Conservation (phyloP, 2,329 filamentous ascomycete species). For the Lecanicillium sp. region DNA sequence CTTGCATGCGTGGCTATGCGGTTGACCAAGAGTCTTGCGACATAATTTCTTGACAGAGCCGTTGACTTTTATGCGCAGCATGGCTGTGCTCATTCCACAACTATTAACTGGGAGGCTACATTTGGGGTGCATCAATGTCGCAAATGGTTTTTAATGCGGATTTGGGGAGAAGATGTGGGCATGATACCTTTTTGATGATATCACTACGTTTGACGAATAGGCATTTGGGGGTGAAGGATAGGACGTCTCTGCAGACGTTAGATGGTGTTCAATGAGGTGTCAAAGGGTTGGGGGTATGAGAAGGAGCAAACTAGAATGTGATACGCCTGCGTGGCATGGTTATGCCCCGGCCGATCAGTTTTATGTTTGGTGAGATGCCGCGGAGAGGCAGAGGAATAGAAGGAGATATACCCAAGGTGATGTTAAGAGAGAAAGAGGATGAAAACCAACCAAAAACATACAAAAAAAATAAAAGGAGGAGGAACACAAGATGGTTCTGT, state of each 20-base stretch:
- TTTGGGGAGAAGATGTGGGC: constrained; percentile 14
- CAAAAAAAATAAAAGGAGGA: constrained; percentile 19
- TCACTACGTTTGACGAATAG: constrained; percentile 23
- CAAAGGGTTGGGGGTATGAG: constrained; percentile 3
- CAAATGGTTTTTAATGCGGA: too few species aligned
- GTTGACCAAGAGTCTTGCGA: background rate
- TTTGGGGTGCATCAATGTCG: too few species aligned
- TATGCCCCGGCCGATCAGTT: background rate
- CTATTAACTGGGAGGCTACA: background rate
- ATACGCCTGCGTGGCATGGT: background rate
- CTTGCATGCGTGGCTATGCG: too few species aligned
- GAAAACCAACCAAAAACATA: constrained; percentile 12
- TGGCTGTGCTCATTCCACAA: too few species aligned
- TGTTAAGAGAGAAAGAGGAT: constrained; percentile 11
- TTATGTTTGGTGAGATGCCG: background rate
- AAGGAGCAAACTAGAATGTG: background rate
- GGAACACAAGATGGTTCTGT: constrained; percentile 5
- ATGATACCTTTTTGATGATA: constrained; percentile 28
- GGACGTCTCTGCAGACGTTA: constrained; percentile 10
- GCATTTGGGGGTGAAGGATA: constrained; percentile 16
- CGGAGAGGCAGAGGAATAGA: constrained; percentile 4
- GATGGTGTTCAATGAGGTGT: constrained; percentile 12
- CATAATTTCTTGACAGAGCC: too few species aligned
- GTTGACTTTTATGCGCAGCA: too few species aligned
- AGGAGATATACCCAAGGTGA: constrained; percentile 11